Evolutionary conservation across 257 asterid genomes (phyloP).

Genomic region (Petrea volubilis): DNA sequence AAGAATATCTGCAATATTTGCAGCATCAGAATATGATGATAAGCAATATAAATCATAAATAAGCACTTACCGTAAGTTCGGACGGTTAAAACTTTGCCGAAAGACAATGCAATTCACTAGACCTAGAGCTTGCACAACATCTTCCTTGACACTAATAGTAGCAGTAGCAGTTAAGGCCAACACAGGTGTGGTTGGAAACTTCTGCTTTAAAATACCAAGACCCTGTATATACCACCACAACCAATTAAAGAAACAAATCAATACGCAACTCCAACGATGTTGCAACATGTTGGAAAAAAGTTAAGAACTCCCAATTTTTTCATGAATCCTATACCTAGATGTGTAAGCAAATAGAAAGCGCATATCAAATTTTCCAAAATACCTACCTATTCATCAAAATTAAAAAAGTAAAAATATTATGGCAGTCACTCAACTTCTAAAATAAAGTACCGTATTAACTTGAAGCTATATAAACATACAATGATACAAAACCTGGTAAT

Average conservation of each 20-base stretch:
- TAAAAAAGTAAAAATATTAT: constrained; percentile 19
- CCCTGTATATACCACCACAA: constrained; percentile 59
- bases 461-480: constrained; percentile 15
- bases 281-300: constrained; percentile 15
- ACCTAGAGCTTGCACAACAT: constrained; percentile 99
- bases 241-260: constrained; percentile 28
- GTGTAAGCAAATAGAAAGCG: neutral
- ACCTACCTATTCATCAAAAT: constrained; percentile 1
- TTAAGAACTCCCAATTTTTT: neutral
- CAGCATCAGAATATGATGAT: constrained; percentile 29
- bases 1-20: constrained; percentile 77
- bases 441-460: neutral
- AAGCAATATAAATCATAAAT: constrained; percentile 19
- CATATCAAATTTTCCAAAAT: neutral
- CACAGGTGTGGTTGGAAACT: constrained; percentile 86
- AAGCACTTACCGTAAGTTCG: constrained; percentile 72
- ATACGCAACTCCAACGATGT: neutral
- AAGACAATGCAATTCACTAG: constrained; percentile 88
- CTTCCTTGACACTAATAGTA: constrained; percentile 93
- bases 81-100: constrained; percentile 96
- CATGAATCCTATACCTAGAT: neutral
- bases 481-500: constrained; percentile 87
- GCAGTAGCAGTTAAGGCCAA: constrained; percentile 99
- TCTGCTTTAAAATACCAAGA: constrained; percentile 90
- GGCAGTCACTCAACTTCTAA: neutral